phyloP scores from a whole-genome alignment of 2,329 filamentous ascomycete genomes.

The Cercospora brassicicola region DNA sequence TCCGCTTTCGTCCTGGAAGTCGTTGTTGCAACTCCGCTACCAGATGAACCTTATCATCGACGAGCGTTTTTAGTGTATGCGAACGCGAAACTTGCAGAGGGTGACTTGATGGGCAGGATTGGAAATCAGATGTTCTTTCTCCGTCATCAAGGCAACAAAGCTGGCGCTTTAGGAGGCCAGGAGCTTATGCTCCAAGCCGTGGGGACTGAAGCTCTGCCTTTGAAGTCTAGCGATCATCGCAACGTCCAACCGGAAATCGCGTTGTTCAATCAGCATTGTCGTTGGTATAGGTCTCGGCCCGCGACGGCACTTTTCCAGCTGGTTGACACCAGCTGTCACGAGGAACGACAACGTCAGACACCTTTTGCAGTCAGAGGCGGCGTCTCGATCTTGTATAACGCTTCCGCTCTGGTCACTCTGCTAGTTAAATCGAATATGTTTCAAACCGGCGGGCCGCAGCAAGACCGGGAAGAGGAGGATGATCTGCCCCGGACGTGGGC shows the following conservation, averaged over 20 bases:
- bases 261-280: not conserved
- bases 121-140: not conserved
- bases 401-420: not conserved
- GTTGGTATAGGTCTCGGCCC: not conserved
- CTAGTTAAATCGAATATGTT: not conserved
- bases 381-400: not conserved
- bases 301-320: not conserved
- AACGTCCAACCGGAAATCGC: not conserved
- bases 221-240: not conserved
- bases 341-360: not conserved
- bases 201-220: not conserved
- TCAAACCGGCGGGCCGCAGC: not conserved
- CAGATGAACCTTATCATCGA: not conserved
- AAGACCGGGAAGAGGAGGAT: not conserved
- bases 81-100: not conserved
- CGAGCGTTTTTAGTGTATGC: not conserved
- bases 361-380: not conserved
- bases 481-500: not conserved
- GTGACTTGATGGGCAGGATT: not conserved
- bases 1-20: not conserved
- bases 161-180: not conserved
- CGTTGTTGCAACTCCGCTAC: not conserved
- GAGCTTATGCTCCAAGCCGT: not conserved
- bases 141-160: not conserved
- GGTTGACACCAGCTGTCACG: not conserved